Conservation (phyloP, 768 basidiomycete genomes). For the Mycena crocata region DNA sequence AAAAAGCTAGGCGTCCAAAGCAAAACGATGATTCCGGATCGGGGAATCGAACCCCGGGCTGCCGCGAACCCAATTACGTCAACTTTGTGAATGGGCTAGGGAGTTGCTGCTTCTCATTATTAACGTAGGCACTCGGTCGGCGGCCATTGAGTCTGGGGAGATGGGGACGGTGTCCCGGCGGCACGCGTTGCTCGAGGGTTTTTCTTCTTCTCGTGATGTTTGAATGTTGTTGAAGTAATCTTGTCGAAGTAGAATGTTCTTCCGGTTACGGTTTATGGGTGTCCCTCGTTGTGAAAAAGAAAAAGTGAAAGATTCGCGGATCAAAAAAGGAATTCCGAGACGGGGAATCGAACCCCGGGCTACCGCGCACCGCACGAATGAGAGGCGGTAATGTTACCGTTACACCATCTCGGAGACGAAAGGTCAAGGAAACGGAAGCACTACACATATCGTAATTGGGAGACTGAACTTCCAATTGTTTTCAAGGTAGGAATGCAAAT, state of each 20-base stretch:
- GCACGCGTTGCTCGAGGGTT: no score
- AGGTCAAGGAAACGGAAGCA: not conserved
- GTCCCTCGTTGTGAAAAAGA: no score
- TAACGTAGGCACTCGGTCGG: not conserved
- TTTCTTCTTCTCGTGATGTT: no score
- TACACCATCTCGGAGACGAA: conserved; percentile 11
- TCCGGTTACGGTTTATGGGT: no score
- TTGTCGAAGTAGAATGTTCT: not conserved
- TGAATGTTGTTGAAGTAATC: no score
- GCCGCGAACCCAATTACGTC: not conserved
- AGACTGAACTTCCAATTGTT: no score
- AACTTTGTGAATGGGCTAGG: not conserved
- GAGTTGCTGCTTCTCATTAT: not conserved
- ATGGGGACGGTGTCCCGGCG: no score
- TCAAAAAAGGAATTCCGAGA: not conserved
- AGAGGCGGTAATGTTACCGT: conserved; percentile 6
- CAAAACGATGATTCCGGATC: conserved; percentile 3
- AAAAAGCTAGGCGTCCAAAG: not conserved
- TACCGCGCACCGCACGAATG: not conserved
- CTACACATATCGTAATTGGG: no score
- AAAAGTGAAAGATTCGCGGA: no score
- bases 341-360: conserved; percentile 12
- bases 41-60: conserved; percentile 18
- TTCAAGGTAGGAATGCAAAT: no score
- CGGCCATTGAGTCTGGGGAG: not conserved